Evolutionary conservation across 2,329 filamentous ascomycete genomes (phyloP).

Genomic region (Neurospora sp.): DNA sequence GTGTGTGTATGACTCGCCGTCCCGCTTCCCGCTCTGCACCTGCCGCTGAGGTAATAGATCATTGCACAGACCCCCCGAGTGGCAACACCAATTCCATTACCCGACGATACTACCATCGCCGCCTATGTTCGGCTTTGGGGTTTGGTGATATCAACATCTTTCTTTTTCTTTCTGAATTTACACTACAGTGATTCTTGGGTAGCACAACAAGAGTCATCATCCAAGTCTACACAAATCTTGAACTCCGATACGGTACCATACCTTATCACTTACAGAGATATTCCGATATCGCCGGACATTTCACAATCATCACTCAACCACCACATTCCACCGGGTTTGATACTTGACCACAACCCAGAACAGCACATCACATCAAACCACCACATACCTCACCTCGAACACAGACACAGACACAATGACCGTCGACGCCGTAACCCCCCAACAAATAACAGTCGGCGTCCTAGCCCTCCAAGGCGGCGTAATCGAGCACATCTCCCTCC

Average conservation of each 20-base stretch:
- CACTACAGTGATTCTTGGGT: not conserved
- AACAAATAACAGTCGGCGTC: constrained; percentile 41
- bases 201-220: not conserved
- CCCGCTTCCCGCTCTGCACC: not conserved
- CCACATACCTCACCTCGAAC: not conserved
- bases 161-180: not conserved
- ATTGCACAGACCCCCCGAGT: not conserved
- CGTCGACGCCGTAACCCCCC: not conserved
- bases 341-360: not conserved
- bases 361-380: not conserved
- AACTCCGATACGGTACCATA: not conserved
- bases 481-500: constrained; percentile 71
- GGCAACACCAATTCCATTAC: not conserved
- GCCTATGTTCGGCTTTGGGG: not conserved
- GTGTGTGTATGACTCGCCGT: not conserved
- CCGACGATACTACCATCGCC: not conserved
- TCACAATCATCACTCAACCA: not conserved
- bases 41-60: not conserved
- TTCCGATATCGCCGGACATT: not conserved
- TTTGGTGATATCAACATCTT: not conserved
- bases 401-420: not conserved
- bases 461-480: constrained; percentile 87
- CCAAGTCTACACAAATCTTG: not conserved
- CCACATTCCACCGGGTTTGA: not conserved
- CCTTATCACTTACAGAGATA: not conserved